Percentiles rank a stretch among this genome's conserved stretches.
These are phyloP conservation scores for Soucietia sequanensis DNA, from an alignment of 805 yeast genomes.

Conservation along the genomic window DNA sequence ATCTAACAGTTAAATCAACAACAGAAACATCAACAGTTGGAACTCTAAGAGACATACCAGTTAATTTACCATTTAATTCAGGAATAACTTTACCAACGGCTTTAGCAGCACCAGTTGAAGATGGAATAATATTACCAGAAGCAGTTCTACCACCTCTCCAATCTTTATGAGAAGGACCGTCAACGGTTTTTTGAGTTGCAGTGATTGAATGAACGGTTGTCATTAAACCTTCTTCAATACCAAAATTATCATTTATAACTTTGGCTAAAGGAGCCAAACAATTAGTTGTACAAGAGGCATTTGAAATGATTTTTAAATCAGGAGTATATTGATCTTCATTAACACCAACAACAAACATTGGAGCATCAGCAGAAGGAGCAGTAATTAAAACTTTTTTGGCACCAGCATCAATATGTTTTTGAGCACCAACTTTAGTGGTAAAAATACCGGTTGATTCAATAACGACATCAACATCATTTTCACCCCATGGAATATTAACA, in stretches of 20 bases:
- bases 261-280: constrained; percentile 39
- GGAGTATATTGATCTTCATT: constrained; percentile 32
- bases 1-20: constrained; percentile 34
- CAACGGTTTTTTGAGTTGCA: constrained; percentile 38
- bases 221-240: constrained; percentile 37
- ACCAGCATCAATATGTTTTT: constrained; percentile 36
- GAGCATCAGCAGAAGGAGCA: constrained; percentile 36
- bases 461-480: constrained; percentile 29
- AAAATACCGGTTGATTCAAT: constrained; percentile 37
- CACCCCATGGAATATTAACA: constrained; percentile 33
- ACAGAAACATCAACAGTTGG: constrained; percentile 37
- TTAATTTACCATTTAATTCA: constrained; percentile 35
- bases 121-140: constrained; percentile 35
- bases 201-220: constrained; percentile 38
- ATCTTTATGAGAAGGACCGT: constrained; percentile 39
- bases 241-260: constrained; percentile 34
- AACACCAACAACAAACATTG: constrained; percentile 37
- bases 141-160: constrained; percentile 42
- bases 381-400: constrained; percentile 36
- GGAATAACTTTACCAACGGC: constrained; percentile 39
- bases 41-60: constrained; percentile 37
- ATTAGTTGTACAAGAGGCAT: constrained; percentile 38
- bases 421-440: constrained; percentile 34
- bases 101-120: constrained; percentile 38
- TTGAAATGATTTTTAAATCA: constrained; percentile 31